Evolutionary conservation across 2,329 filamentous ascomycete genomes (phyloP).

Genomic region (Setomelanomma holmii): DNA sequence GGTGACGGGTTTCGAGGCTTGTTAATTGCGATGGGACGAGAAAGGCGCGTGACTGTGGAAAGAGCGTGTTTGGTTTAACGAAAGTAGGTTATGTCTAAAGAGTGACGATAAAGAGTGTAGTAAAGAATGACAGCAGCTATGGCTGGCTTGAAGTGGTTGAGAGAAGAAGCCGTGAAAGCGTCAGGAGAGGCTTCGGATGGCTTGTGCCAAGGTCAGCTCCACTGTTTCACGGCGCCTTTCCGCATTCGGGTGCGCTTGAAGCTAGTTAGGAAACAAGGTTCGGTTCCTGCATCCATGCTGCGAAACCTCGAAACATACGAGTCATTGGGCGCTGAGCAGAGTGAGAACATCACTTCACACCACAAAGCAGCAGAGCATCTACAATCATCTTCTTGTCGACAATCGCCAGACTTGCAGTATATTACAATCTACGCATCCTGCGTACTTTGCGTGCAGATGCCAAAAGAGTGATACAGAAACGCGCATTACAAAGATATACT

Average conservation of each 20-base stretch:
- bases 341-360: too few species aligned
- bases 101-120: conserved; percentile 1
- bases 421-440: conserved; percentile 12
- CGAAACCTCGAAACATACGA: conserved; percentile 11
- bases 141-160: background rate
- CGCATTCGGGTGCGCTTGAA: conserved; percentile 12
- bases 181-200: background rate
- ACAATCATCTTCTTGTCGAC: background rate
- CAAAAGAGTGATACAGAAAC: conserved; percentile 17
- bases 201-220: background rate
- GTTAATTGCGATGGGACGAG: too few species aligned
- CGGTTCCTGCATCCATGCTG: conserved; percentile 2
- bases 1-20: background rate
- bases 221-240: conserved; percentile 6
- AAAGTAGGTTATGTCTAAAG: background rate
- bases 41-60: too few species aligned
- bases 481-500: conserved; percentile 32
- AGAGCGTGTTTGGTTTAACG: conserved; percentile 15
- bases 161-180: background rate
- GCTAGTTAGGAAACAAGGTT: conserved; percentile 25
- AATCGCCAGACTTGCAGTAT: conserved; percentile 1
- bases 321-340: background rate
- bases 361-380: too few species aligned
- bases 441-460: conserved; percentile 1
- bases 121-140: conserved; percentile 4